A percentile compares a stretch with the other conserved stretches of the same genome.
phyloP scores from a whole-genome alignment of 1,284 basidiomycete genomes.

The Malassezia dermatis region DNA sequence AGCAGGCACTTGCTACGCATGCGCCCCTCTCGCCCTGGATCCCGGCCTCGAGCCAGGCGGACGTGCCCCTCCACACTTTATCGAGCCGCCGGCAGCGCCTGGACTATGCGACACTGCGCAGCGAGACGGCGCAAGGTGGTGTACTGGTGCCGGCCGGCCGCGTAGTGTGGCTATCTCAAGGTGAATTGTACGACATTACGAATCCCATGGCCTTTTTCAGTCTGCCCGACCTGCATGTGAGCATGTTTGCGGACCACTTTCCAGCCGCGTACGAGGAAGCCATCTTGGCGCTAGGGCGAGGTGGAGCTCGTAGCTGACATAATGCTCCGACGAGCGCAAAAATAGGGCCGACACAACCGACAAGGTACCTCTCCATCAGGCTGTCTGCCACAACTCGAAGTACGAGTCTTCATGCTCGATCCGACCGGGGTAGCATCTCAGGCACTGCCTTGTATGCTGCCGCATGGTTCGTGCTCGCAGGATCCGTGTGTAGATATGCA shows the following conservation, averaged over 20 bases:
- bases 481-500: neutral
- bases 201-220: conserved; percentile 40
- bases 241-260: conserved; percentile 42
- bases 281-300: conserved; percentile 22
- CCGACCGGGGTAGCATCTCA: neutral
- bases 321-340: neutral
- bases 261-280: conserved; percentile 44
- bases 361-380: neutral
- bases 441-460: neutral
- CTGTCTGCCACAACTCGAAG: neutral
- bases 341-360: neutral
- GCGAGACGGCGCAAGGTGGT: conserved; percentile 34
- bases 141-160: conserved; percentile 38
- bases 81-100: conserved; percentile 31
- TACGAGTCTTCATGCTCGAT: neutral
- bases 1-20: neutral
- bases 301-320: neutral
- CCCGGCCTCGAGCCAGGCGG: conserved; percentile 22
- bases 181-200: conserved; percentile 30
- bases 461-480: neutral
- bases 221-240: conserved; percentile 26
- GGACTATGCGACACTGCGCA: conserved; percentile 34
- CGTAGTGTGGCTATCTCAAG: conserved; percentile 30
- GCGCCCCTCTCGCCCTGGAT: conserved; percentile 38
- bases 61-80: conserved; percentile 34